Conservation (phyloP, 1,284 basidiomycete species). For the Ceratobasidium sp. region DNA sequence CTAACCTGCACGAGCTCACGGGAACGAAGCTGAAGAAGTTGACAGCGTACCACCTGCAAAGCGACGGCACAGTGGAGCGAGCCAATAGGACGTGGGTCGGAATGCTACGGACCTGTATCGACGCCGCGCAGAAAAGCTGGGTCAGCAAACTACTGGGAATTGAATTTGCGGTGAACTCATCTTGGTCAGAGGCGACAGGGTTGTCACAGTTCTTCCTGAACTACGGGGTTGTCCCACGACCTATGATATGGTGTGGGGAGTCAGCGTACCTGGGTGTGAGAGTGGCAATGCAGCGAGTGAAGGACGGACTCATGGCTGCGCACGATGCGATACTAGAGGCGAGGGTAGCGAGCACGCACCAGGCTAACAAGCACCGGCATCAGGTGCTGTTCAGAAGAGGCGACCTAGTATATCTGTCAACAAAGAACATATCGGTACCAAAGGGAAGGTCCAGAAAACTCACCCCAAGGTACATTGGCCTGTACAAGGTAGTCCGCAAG, state of each 20-base stretch:
- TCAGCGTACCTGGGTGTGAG: conserved; percentile 49
- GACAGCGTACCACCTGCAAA: conserved; percentile 57
- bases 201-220: conserved; percentile 54
- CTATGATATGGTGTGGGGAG: conserved; percentile 49
- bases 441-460: conserved; percentile 50
- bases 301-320: conserved; percentile 49
- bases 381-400: neutral
- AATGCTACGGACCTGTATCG: conserved; percentile 53
- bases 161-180: conserved; percentile 53
- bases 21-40: conserved; percentile 55
- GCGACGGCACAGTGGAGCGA: conserved; percentile 55
- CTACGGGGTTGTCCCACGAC: conserved; percentile 47
- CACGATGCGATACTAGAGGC: conserved; percentile 52
- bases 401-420: conserved; percentile 51
- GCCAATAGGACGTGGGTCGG: conserved; percentile 55
- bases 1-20: conserved; percentile 51
- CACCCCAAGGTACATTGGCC: conserved; percentile 51
- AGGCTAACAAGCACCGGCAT: conserved; percentile 49
- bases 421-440: conserved; percentile 50
- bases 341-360: conserved; percentile 48
- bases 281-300: conserved; percentile 48
- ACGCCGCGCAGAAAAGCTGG: conserved; percentile 54
- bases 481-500: conserved; percentile 48
- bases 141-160: conserved; percentile 52
- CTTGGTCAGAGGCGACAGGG: conserved; percentile 49